Percentiles rank a stretch among this genome's conserved stretches.
Conservation (phyloP, 2,329 filamentous ascomycete genomes). For the Fusarium brachygibbosum region DNA sequence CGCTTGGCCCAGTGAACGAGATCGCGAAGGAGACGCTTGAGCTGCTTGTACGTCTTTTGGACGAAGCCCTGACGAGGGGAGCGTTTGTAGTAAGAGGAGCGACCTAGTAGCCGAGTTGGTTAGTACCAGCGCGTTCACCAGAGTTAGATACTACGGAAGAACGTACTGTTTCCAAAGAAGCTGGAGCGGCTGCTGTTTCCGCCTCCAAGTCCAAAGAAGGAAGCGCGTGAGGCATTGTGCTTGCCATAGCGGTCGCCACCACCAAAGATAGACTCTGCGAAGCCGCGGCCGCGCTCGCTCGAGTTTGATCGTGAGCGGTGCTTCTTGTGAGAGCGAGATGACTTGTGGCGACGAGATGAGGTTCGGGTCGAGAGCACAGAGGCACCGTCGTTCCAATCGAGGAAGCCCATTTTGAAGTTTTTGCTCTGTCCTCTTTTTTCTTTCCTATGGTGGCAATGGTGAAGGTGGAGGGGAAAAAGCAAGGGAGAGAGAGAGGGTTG, state of each 20-base stretch:
- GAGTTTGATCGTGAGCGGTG: constrained; percentile 55
- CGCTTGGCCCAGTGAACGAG: constrained; percentile 84
- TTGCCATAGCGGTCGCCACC: constrained; percentile 54
- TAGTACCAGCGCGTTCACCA: not conserved
- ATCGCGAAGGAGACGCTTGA: constrained; percentile 84
- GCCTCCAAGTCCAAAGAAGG: constrained; percentile 62
- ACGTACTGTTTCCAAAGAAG: constrained; percentile 62
- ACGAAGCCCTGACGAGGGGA: constrained; percentile 86
- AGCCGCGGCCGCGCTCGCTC: constrained; percentile 51
- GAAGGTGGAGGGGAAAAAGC: not conserved
- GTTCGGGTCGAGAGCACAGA: constrained; percentile 50
- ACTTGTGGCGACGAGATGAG: constrained; percentile 48
- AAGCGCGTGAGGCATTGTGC: constrained; percentile 59
- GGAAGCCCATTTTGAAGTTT: constrained; percentile 51
- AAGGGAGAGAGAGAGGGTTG: not conserved
- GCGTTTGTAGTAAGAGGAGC: constrained; percentile 80
- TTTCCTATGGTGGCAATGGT: not conserved
- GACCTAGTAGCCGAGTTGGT: constrained; percentile 53
- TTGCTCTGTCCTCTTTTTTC: not conserved
- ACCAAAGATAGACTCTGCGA: constrained; percentile 53
- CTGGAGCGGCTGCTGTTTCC: constrained; percentile 60
- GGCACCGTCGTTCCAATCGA: constrained; percentile 53
- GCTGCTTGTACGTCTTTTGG: constrained; percentile 77
- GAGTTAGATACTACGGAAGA: not conserved
- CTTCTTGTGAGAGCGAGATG: constrained; percentile 53